Percentiles rank a stretch among this genome's conserved stretches.
Evolutionary conservation across 2,329 filamentous ascomycete genomes (phyloP).

Genomic region (Fusarium drepaniforme): DNA sequence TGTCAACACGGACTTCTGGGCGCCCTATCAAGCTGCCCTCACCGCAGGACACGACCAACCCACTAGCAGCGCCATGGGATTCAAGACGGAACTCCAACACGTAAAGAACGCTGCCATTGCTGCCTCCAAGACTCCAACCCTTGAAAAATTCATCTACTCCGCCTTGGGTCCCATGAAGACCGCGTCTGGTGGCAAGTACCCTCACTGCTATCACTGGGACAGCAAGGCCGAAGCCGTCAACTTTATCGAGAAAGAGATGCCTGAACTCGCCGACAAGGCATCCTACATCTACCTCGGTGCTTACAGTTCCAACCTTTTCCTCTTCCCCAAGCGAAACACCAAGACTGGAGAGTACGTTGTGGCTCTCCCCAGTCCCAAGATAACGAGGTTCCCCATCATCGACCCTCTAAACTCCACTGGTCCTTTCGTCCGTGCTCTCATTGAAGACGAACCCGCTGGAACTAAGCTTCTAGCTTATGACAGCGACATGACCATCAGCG

Average conservation of each 20-base stretch:
- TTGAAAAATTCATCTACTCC: conserved; percentile 62
- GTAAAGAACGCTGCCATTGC: conserved; percentile 67
- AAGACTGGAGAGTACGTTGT: conserved; percentile 47
- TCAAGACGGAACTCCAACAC: conserved; percentile 60
- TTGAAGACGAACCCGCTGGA: conserved; percentile 54
- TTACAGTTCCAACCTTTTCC: conserved; percentile 39
- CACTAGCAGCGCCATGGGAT: conserved; percentile 53
- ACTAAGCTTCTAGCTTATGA: conserved; percentile 61
- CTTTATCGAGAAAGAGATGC: conserved; percentile 56
- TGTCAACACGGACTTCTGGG: conserved; percentile 65
- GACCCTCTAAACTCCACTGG: conserved; percentile 54
- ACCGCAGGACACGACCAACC: conserved; percentile 50
- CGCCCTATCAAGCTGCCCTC: conserved; percentile 54
- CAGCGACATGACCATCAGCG: conserved; percentile 48
- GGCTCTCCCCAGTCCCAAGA: conserved; percentile 43
- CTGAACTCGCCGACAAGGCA: conserved; percentile 56
- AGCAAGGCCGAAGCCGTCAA: conserved; percentile 61
- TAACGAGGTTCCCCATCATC: conserved; percentile 54
- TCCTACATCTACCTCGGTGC: conserved; percentile 41
- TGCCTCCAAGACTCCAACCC: conserved; percentile 53
- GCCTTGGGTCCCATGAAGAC: conserved; percentile 59
- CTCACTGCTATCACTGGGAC: conserved; percentile 62
- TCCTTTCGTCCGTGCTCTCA: conserved; percentile 56
- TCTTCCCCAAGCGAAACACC: conserved; percentile 41
- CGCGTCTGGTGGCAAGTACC: conserved; percentile 57